phyloP scores from a whole-genome alignment of 768 basidiomycete genomes.

The Leccinum boreale region DNA sequence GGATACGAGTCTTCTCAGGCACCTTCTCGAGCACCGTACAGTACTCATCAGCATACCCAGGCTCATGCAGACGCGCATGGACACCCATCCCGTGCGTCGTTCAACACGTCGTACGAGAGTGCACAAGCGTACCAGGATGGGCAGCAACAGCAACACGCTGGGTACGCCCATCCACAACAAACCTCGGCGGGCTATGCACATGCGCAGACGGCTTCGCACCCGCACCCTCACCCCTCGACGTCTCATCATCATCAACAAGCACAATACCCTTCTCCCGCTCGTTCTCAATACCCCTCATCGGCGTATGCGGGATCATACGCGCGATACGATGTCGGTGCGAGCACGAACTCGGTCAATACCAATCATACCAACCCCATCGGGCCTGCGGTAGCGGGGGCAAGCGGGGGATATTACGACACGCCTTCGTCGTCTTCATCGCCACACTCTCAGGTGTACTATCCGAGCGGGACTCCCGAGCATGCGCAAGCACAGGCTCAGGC shows the following conservation, averaged over 20 bases:
- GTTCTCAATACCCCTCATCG: conserved; percentile 24
- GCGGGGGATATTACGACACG: conserved; percentile 25
- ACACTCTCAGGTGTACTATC: conserved; percentile 21
- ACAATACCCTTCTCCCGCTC: conserved; percentile 25
- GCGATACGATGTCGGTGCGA: conserved; percentile 28
- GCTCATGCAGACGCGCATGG: conserved; percentile 19
- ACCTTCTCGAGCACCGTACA: conserved; percentile 19
- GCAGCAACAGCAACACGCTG: conserved; percentile 18
- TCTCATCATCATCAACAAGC: conserved; percentile 22
- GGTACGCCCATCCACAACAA: conserved; percentile 21
- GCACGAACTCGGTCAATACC: conserved; percentile 11
- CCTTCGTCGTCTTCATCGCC: conserved; percentile 20
- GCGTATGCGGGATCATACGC: conserved; percentile 28
- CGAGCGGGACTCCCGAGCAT: conserved; percentile 11
- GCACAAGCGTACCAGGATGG: conserved; percentile 27
- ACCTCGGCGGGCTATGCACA: conserved; percentile 17
- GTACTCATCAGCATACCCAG: conserved; percentile 16
- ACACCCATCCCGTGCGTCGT: conserved; percentile 17
- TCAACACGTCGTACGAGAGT: conserved; percentile 25
- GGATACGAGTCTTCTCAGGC: conserved; percentile 25
- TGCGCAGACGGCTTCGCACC: conserved; percentile 18
- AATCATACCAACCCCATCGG: conserved; percentile 7
- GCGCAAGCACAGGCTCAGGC: conserved; percentile 8
- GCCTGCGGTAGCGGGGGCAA: conserved; percentile 6
- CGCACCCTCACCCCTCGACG: conserved; percentile 19